phyloP scores from a whole-genome alignment of 805 yeast genomes.

The Kluyveromyces siamensis region DNA sequence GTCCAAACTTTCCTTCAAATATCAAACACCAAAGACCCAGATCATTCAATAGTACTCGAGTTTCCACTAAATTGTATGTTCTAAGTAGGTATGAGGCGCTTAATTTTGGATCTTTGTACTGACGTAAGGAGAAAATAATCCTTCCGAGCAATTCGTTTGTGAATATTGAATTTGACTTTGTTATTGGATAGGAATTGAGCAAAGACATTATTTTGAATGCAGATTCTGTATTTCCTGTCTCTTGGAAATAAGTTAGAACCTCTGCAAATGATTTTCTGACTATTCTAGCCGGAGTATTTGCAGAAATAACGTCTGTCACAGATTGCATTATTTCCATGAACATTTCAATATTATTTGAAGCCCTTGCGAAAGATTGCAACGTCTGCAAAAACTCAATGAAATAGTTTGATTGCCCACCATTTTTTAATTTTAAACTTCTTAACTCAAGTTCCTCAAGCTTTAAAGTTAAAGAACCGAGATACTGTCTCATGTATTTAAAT shows the following conservation, averaged over 20 bases:
- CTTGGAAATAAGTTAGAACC: slow-evolving; percentile 10
- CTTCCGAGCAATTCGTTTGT: slow-evolving; percentile 15
- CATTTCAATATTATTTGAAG: slow-evolving; percentile 13
- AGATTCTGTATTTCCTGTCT: slow-evolving; percentile 18
- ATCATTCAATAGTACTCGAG: slow-evolving; percentile 16
- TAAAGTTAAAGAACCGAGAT: slow-evolving; percentile 15
- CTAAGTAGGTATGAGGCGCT: slow-evolving; percentile 16
- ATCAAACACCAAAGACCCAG: slow-evolving; percentile 23
- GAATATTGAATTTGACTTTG: slow-evolving; percentile 9
- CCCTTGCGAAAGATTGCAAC: slow-evolving; percentile 12
- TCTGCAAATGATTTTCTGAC: slow-evolving; percentile 12
- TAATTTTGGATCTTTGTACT: slow-evolving; percentile 24
- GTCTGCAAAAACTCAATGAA: slow-evolving; percentile 17
- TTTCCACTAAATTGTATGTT: slow-evolving; percentile 7
- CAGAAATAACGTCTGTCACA: slow-evolving; percentile 5
- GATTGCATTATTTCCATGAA: slow-evolving; percentile 13
- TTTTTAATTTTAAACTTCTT: background rate
- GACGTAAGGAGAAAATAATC: slow-evolving; percentile 13
- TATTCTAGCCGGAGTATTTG: slow-evolving; percentile 4
- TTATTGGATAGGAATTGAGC: slow-evolving; percentile 7
- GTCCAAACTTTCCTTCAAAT: slow-evolving; percentile 11
- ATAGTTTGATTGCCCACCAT: slow-evolving; percentile 1
- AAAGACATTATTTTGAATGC: slow-evolving; percentile 14
- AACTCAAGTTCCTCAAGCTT: slow-evolving; percentile 10
- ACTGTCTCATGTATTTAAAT: slow-evolving; percentile 11